Percentiles rank a stretch among this genome's conserved stretches.
Conservation (phyloP, 208 protist genomes). For the Acanthamoeba sp. region DNA sequence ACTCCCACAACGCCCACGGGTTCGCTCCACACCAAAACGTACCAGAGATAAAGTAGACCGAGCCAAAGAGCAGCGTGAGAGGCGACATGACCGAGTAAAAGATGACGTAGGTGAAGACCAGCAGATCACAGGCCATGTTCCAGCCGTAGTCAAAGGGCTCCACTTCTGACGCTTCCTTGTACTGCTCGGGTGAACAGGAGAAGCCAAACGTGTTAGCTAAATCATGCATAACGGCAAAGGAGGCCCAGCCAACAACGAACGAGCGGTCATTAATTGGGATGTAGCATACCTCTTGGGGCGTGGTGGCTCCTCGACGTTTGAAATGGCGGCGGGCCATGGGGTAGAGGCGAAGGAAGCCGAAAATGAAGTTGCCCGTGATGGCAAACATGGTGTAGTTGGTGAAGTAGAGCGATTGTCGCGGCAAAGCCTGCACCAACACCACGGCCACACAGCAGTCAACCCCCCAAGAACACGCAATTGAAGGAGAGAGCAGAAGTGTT, state of each 20-base stretch:
- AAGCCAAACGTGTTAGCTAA: neutral
- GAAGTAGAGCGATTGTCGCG: slow-evolving; percentile 37
- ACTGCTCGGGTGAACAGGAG: neutral
- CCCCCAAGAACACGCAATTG: neutral
- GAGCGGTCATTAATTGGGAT: too few relatives aligned
- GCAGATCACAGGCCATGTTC: slow-evolving; percentile 37
- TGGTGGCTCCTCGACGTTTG: neutral
- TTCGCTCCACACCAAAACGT: neutral
- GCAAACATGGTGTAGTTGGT: slow-evolving; percentile 57
- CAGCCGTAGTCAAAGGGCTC: slow-evolving; percentile 36
- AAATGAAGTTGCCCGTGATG: slow-evolving; percentile 42
- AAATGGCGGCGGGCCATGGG: slow-evolving; percentile 15
- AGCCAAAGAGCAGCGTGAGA: slow-evolving; percentile 34
- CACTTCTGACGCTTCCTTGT: neutral
- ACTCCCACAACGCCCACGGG: too few relatives aligned
- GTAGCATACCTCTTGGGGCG: neutral
- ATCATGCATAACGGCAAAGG: too few relatives aligned
- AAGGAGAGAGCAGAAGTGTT: neutral
- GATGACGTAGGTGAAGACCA: slow-evolving; percentile 54
- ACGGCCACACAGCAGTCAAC: neutral
- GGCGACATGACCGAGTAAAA: slow-evolving; percentile 50
- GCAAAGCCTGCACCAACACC: neutral
- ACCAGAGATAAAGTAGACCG: slow-evolving; percentile 38
- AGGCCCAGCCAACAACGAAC: too few relatives aligned
- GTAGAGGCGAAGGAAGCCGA: slow-evolving; percentile 2